These are phyloP conservation scores for Leucocoprinus leucothites DNA, from an alignment of 768 basidiomycete species.

Conservation along the genomic window DNA sequence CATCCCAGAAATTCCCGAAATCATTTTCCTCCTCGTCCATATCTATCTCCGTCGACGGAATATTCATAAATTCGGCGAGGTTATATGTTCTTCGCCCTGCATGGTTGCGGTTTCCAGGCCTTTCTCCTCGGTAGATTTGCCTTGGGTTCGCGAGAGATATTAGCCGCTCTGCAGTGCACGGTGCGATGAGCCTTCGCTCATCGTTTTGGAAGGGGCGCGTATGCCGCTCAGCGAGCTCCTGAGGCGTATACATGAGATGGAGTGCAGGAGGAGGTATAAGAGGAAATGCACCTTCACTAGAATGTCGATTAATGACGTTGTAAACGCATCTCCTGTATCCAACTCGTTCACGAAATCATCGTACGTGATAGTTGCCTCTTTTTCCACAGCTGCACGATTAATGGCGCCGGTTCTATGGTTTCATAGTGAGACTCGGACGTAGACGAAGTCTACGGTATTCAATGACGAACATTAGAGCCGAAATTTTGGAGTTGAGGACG, in stretches of 20 bases:
- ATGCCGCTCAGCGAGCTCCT: constrained; percentile 80
- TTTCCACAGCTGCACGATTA: constrained; percentile 64
- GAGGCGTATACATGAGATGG: constrained; percentile 1
- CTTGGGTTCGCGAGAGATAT: constrained; percentile 51
- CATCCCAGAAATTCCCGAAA: constrained; percentile 42
- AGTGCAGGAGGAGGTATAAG: background rate
- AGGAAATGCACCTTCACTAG: constrained; percentile 64
- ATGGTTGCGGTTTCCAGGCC: constrained; percentile 29
- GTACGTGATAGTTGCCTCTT: constrained; percentile 66
- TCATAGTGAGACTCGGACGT: background rate
- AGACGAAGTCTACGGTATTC: background rate
- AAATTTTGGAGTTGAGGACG: constrained; percentile 71
- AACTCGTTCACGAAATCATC: constrained; percentile 75
- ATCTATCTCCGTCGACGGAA: constrained; percentile 54
- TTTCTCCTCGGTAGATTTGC: constrained; percentile 47
- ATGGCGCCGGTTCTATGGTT: constrained; percentile 64
- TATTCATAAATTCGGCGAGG: constrained; percentile 49
- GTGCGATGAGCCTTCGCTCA: constrained; percentile 64
- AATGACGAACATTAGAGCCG: constrained; percentile 68
- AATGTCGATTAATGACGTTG: constrained; percentile 69
- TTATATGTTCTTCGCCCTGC: constrained; percentile 37
- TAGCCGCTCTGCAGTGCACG: constrained; percentile 62
- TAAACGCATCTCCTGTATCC: constrained; percentile 79
- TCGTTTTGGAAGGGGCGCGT: constrained; percentile 39
- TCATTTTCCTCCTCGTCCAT: constrained; percentile 75